These are phyloP conservation scores for Yamadazyma taylorii DNA, from an alignment of 1,139 yeast genomes.

Conservation along the genomic window DNA sequence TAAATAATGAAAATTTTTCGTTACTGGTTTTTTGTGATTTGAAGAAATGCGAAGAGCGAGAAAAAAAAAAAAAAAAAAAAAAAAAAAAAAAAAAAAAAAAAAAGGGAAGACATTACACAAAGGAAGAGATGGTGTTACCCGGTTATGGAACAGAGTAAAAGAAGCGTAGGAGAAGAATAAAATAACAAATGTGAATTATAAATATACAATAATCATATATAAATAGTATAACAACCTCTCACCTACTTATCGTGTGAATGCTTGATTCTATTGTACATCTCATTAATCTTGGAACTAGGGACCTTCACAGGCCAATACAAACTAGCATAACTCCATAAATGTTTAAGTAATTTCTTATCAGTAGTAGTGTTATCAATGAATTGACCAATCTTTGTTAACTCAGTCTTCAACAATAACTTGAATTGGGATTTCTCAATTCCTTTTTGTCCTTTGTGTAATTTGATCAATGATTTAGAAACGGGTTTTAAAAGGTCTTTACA, in stretches of 20 bases:
- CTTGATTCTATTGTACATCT: conserved; percentile 76
- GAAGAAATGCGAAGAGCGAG: background rate
- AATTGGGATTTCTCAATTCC: conserved; percentile 86
- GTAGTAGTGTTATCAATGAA: conserved; percentile 40
- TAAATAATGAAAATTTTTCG: conserved; percentile 3
- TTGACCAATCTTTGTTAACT: conserved; percentile 78
- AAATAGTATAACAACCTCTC: background rate
- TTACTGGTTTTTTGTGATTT: background rate
- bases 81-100: background rate
- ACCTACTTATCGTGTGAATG: conserved; percentile 8
- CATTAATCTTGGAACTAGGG: conserved; percentile 74
- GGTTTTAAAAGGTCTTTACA: conserved; percentile 70
- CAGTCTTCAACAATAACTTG: conserved; percentile 73
- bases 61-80: background rate
- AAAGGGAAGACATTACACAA: too few relatives aligned
- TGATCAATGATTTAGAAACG: conserved; percentile 70
- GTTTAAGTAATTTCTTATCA: conserved; percentile 51
- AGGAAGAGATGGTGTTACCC: background rate
- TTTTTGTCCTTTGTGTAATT: conserved; percentile 74
- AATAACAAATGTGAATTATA: background rate
- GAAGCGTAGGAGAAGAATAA: background rate
- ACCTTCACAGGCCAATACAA: conserved; percentile 93
- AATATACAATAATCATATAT: background rate
- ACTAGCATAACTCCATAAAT: conserved; percentile 89
- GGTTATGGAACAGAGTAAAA: too few relatives aligned